A percentile compares a stretch with the other conserved stretches of the same genome.
These are phyloP conservation scores for Coemansia sp. DNA, from an alignment of 192 early-diverging fungal genomes.

Conservation along the genomic window DNA sequence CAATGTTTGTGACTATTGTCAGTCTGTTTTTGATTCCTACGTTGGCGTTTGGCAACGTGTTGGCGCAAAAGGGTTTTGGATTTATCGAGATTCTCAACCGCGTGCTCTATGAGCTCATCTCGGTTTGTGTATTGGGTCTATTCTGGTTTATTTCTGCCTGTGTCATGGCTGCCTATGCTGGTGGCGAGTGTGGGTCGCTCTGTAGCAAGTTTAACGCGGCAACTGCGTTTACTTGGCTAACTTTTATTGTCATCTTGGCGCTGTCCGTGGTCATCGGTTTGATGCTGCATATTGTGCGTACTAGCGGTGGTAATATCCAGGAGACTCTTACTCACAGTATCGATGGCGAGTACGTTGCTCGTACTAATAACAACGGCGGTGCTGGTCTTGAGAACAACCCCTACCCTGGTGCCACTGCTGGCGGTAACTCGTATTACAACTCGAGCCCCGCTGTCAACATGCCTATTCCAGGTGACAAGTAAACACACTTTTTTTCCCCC, in stretches of 20 bases:
- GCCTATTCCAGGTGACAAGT: slow-evolving; percentile 30
- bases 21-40: slow-evolving; percentile 32
- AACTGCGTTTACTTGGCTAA: slow-evolving; percentile 42
- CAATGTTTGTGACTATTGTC: slow-evolving; percentile 50
- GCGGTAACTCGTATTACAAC: slow-evolving; percentile 35
- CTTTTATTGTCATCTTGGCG: slow-evolving; percentile 33
- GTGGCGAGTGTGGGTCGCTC: slow-evolving; percentile 15
- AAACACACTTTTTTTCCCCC: not conserved
- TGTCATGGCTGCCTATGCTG: slow-evolving; percentile 47
- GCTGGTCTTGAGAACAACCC: slow-evolving; percentile 22
- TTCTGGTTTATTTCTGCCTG: slow-evolving; percentile 41
- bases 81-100: slow-evolving; percentile 25
- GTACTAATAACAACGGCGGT: slow-evolving; percentile 8
- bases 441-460: slow-evolving; percentile 42
- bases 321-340: slow-evolving; percentile 23
- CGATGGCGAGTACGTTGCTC: slow-evolving; percentile 19
- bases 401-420: slow-evolving; percentile 16
- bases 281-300: slow-evolving; percentile 24
- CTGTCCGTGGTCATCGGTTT: slow-evolving; percentile 16
- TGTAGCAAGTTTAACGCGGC: slow-evolving; percentile 43
- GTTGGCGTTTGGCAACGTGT: slow-evolving; percentile 25
- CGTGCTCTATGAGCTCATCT: slow-evolving; percentile 25
- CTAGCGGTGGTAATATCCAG: slow-evolving; percentile 24
- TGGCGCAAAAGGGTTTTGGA: slow-evolving; percentile 21
- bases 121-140: slow-evolving; percentile 10